Percentiles rank a stretch among this genome's conserved stretches.
These are phyloP conservation scores for Stachybotrys elegans DNA, from an alignment of 2,329 filamentous ascomycete species.

Conservation along the genomic window DNA sequence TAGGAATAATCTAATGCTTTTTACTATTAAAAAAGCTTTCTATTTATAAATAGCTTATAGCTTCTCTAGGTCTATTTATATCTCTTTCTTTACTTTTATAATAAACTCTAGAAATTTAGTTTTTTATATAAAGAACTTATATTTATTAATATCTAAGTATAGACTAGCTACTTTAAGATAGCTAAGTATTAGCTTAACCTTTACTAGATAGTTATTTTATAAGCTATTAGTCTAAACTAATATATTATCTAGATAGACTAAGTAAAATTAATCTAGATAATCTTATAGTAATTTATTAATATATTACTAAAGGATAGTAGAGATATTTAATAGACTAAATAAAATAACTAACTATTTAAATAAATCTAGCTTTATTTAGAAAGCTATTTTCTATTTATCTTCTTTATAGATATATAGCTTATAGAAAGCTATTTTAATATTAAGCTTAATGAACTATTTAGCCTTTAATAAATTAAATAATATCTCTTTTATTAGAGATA, in stretches of 20 bases:
- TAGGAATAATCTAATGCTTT: not conserved
- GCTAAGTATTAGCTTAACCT: not conserved
- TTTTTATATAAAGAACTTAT: not conserved
- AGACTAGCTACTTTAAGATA: not conserved
- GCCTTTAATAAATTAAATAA: conserved; percentile 1
- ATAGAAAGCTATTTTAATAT: conserved; percentile 1
- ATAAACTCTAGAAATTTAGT: not conserved
- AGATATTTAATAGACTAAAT: not conserved
- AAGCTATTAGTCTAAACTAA: not conserved
- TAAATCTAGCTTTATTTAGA: not conserved
- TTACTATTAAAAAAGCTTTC: not conserved
- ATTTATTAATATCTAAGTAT: not conserved
- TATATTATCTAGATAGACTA: not conserved
- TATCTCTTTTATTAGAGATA: not conserved
- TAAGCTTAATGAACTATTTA: not conserved
- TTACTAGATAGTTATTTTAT: conserved; percentile 1
- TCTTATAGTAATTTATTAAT: not conserved
- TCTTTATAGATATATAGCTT: not conserved
- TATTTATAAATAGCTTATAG: not conserved
- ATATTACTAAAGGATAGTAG: not conserved
- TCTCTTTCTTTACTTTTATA: not conserved
- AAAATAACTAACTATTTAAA: conserved; percentile 2
- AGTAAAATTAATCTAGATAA: not conserved
- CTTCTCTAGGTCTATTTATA: not conserved
- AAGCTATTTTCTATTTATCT: not conserved